Percentiles rank a stretch among this genome's conserved stretches.
Evolutionary conservation across 2,329 filamentous ascomycete species (phyloP).

Genomic region (Penicillium decumbens): DNA sequence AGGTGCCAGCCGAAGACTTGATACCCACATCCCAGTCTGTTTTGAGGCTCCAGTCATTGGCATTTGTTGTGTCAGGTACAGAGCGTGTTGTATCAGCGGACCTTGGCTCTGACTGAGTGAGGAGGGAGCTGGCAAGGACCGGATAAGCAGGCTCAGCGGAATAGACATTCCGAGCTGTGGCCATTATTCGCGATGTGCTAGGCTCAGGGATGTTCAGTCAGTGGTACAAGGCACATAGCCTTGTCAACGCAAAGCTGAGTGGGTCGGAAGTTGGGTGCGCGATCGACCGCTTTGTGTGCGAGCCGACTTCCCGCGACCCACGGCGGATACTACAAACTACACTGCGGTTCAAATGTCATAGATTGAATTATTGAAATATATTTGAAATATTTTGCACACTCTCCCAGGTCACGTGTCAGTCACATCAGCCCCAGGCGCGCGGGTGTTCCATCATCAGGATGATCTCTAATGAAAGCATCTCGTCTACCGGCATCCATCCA

Average conservation of each 20-base stretch:
- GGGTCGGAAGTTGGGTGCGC: neutral
- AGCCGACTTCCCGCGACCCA: neutral
- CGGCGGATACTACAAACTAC: neutral
- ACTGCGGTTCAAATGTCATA: neutral
- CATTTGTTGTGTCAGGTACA: neutral
- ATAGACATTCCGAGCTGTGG: conserved; percentile 19
- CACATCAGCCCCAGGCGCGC: too few relatives aligned
- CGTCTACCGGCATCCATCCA: too few relatives aligned
- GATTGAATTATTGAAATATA: too few relatives aligned
- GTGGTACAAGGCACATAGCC: neutral
- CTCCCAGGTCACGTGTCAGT: too few relatives aligned
- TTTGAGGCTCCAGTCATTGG: conserved; percentile 26
- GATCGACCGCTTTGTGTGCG: conserved; percentile 3
- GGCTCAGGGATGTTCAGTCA: neutral
- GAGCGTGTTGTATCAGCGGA: neutral
- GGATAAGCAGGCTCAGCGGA: conserved; percentile 30
- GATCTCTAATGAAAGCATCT: too few relatives aligned
- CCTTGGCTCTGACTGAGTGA: conserved; percentile 10
- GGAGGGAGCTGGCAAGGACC: conserved; percentile 30
- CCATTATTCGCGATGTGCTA: conserved; percentile 11
- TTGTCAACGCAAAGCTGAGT: neutral
- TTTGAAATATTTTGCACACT: too few relatives aligned
- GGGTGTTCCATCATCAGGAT: too few relatives aligned
- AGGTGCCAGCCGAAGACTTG: conserved; percentile 13
- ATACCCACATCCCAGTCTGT: conserved; percentile 23